A percentile compares a stretch with the other conserved stretches of the same genome.
Evolutionary conservation across 75 land plant species (phyloP).

Genomic region (Larix kaempferi): DNA sequence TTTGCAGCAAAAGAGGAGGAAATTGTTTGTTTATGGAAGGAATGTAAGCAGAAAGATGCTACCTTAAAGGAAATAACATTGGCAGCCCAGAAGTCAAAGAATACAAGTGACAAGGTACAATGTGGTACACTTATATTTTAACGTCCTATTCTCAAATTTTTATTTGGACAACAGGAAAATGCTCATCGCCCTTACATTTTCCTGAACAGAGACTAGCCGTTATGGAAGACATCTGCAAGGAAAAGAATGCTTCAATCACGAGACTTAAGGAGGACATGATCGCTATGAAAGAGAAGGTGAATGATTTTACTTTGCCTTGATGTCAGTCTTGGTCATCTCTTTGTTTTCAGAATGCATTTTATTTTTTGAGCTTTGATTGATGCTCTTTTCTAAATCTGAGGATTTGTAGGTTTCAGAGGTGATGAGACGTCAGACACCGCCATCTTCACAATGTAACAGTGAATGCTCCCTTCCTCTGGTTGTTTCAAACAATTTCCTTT

Average conservation of each 20-base stretch:
- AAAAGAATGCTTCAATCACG: slow-evolving; percentile 52
- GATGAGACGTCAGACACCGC: slow-evolving; percentile 33
- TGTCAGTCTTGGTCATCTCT: not conserved
- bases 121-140: not conserved
- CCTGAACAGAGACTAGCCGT: slow-evolving; percentile 56
- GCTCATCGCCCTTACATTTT: not conserved
- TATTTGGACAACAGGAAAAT: not conserved
- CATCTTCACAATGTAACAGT: slow-evolving; percentile 17
- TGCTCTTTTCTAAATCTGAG: not conserved
- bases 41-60: slow-evolving; percentile 59
- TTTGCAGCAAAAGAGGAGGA: slow-evolving; percentile 53
- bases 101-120: slow-evolving; percentile 52
- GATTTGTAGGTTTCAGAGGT: slow-evolving; percentile 36
- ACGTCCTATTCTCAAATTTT: not conserved
- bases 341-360: not conserved
- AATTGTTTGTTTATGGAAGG: slow-evolving; percentile 41
- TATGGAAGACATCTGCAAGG: slow-evolving; percentile 64
- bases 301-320: not conserved
- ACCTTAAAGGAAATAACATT: slow-evolving; percentile 45
- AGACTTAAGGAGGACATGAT: slow-evolving; percentile 60
- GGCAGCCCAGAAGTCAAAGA: slow-evolving; percentile 34
- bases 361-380: not conserved
- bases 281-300: slow-evolving; percentile 69
- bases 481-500: slow-evolving; percentile 51
- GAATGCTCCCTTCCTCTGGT: slow-evolving; percentile 16